These are phyloP conservation scores for Musa itinerans DNA, from an alignment of 176 grass and related monocot genomes.

Conservation along the genomic window DNA sequence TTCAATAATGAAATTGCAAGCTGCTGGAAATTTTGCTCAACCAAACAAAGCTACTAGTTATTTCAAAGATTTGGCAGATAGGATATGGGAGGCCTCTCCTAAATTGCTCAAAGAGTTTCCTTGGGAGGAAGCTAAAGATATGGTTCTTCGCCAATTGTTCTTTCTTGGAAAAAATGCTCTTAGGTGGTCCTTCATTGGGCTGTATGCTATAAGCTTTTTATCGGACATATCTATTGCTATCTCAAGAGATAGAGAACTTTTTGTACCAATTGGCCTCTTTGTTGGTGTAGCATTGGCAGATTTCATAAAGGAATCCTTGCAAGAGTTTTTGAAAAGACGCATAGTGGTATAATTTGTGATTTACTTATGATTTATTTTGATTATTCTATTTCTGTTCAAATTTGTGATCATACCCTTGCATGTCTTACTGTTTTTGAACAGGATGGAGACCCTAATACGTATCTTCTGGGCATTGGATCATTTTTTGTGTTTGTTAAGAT, in stretches of 20 bases:
- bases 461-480: constrained; percentile 17
- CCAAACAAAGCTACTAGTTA: background rate
- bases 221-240: constrained; percentile 19
- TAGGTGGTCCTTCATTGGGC: constrained; percentile 17
- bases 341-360: background rate
- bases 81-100: background rate
- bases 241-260: constrained; percentile 10
- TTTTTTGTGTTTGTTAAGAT: constrained; percentile 18
- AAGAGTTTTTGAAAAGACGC: background rate
- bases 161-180: constrained; percentile 4
- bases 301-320: constrained; percentile 12
- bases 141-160: background rate
- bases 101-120: constrained; percentile 18
- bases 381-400: background rate
- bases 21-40: constrained; percentile 8
- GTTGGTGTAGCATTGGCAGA: constrained; percentile 20
- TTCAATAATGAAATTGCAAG: constrained; percentile 8
- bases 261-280: constrained; percentile 19
- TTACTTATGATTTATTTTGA: background rate
- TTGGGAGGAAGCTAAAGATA: constrained; percentile 24
- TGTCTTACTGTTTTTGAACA: background rate
- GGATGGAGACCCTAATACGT: background rate
- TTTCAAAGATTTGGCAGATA: constrained; percentile 6
- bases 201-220: constrained; percentile 1
- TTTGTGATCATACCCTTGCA: background rate